A percentile compares a stretch with the other conserved stretches of the same genome.
These are phyloP conservation scores for Lactarius quietus DNA, from an alignment of 768 basidiomycete species.

Conservation along the genomic window DNA sequence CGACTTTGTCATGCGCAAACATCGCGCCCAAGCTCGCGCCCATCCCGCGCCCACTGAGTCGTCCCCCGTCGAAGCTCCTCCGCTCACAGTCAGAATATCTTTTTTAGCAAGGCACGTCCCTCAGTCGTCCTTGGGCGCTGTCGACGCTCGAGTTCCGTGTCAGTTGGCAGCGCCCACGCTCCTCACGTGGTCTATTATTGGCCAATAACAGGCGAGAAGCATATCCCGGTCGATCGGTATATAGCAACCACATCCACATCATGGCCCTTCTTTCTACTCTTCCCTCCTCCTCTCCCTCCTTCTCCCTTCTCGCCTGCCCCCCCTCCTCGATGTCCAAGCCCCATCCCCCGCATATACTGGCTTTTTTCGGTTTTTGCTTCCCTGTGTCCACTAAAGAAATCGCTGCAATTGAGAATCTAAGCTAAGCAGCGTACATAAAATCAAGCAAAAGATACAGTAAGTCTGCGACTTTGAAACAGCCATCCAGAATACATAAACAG, in stretches of 20 bases:
- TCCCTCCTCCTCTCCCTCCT: constrained; percentile 8
- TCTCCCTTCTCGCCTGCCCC: not conserved
- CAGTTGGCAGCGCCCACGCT: constrained; percentile 15
- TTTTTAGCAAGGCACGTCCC: not conserved
- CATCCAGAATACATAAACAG: constrained; percentile 14
- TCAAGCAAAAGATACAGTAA: constrained; percentile 20
- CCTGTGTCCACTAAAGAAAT: not conserved
- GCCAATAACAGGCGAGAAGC: constrained; percentile 9
- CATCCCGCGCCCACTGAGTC: constrained; percentile 10
- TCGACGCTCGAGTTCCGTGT: not conserved
- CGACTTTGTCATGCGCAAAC: not conserved
- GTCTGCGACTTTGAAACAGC: constrained; percentile 8
- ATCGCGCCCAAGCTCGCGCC: constrained; percentile 17
- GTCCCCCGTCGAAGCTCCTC: not conserved
- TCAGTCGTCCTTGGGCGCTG: not conserved
- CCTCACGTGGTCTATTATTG: constrained; percentile 7
- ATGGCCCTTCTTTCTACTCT: constrained; percentile 14
- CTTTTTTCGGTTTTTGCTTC: not conserved
- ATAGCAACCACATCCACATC: constrained; percentile 25
- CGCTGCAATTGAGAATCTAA: constrained; percentile 22
- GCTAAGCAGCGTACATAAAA: constrained; percentile 22
- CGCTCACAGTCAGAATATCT: not conserved
- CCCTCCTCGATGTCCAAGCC: not conserved
- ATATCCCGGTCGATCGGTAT: constrained; percentile 27
- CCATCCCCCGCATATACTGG: not conserved